A percentile compares a stretch with the other conserved stretches of the same genome.
Evolutionary conservation across 805 yeast species (phyloP).

Genomic region (Candida nonsorbophila): DNA sequence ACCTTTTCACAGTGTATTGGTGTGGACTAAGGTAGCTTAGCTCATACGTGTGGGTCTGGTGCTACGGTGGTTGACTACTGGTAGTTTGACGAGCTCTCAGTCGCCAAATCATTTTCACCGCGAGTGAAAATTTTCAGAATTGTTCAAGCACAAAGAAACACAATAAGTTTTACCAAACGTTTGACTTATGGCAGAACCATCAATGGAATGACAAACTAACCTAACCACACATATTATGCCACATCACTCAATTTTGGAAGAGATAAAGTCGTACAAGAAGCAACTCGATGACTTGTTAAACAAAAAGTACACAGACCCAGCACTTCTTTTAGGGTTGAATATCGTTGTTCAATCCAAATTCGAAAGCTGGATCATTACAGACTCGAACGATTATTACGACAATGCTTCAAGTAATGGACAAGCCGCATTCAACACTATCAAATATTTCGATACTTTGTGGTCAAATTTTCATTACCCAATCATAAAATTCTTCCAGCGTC

Average conservation of each 20-base stretch:
- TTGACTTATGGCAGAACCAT: no score
- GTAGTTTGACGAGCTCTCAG: no score
- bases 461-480: conserved; percentile 59
- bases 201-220: no score
- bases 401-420: conserved; percentile 4
- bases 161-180: no score
- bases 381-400: conserved; percentile 26
- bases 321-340: conserved; percentile 45
- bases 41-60: no score
- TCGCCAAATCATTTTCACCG: neutral
- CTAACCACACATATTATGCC: no score
- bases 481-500: conserved; percentile 49
- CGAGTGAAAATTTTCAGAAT: neutral
- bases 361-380: conserved; percentile 31
- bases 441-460: conserved; percentile 48
- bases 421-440: conserved; percentile 32
- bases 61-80: no score
- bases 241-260: conserved; percentile 9
- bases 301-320: conserved; percentile 28
- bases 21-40: neutral
- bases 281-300: conserved; percentile 15
- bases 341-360: conserved; percentile 46
- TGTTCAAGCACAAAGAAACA: neutral
- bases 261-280: conserved; percentile 11
- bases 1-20: neutral